These are phyloP conservation scores for Dioscorea dumetorum DNA, from an alignment of 106 monocot genomes.

Conservation along the genomic window DNA sequence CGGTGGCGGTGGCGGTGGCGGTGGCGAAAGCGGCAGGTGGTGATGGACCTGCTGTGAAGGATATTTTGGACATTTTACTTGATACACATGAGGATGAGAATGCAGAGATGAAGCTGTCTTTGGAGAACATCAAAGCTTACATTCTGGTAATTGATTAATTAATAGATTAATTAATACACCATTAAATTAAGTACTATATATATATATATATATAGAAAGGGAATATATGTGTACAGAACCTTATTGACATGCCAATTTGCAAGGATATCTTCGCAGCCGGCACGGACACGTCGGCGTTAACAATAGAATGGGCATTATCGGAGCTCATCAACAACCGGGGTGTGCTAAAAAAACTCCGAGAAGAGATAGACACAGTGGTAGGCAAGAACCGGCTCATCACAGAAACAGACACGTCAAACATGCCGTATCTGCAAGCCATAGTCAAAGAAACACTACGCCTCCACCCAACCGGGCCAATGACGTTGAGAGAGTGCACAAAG, in stretches of 20 bases:
- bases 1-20: background rate
- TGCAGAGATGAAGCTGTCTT: constrained; percentile 35
- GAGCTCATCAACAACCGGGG: constrained; percentile 17
- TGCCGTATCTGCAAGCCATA: constrained; percentile 14
- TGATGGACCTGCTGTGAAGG: background rate
- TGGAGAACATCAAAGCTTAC: constrained; percentile 56
- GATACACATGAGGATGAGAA: constrained; percentile 30
- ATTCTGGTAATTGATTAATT: constrained; percentile 10
- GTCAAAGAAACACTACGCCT: background rate
- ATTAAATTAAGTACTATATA: no score
- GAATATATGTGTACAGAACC: no score
- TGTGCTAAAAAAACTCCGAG: background rate
- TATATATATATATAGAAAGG: no score
- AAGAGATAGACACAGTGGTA: constrained; percentile 8
- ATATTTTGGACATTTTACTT: constrained; percentile 43
- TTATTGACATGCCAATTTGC: no score
- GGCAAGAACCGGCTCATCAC: constrained; percentile 4
- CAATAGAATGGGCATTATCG: constrained; percentile 14
- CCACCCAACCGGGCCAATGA: constrained; percentile 9
- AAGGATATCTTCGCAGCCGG: constrained; percentile 17
- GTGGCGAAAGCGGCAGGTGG: no score
- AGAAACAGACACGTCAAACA: constrained; percentile 2
- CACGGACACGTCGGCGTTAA: constrained; percentile 11
- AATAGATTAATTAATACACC: no score
- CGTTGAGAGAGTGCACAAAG: background rate